Percentiles rank a stretch among this genome's conserved stretches.
Conservation (phyloP, 2,329 filamentous ascomycete genomes). For the Botrytis pseudocinerea region DNA sequence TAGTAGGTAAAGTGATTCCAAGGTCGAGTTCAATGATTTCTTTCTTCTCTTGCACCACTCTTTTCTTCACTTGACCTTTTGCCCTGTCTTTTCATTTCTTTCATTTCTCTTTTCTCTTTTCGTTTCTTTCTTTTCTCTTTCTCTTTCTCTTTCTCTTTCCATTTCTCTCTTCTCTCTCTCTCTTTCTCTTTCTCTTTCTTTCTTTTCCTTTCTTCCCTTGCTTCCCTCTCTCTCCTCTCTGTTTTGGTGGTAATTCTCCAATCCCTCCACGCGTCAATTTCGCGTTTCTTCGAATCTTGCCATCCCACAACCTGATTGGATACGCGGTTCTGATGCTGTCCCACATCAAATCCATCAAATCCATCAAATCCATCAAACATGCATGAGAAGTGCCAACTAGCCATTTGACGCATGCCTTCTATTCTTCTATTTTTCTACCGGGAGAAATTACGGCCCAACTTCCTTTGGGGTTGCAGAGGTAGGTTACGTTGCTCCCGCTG, state of each 20-base stretch:
- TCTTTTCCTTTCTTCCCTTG: no score
- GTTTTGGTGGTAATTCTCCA: background rate
- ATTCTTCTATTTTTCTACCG: background rate
- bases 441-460: background rate
- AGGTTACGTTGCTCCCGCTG: background rate
- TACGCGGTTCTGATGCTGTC: background rate
- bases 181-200: background rate
- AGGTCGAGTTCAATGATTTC: background rate
- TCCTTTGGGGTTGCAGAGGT: background rate
- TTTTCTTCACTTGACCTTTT: background rate
- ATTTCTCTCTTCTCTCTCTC: background rate
- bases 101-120: background rate
- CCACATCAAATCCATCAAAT: background rate
- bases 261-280: conserved; percentile 12
- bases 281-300: conserved; percentile 2
- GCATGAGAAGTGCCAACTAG: background rate
- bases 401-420: background rate
- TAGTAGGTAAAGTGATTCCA: no score
- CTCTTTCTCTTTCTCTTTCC: background rate
- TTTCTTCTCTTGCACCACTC: background rate
- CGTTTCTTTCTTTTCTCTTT: background rate
- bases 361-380: background rate
- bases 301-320: background rate
- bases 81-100: background rate
- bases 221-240: no score